These are phyloP conservation scores for Pseudogymnoascus sp. DNA, from an alignment of 2,329 filamentous ascomycete genomes.

Conservation along the genomic window DNA sequence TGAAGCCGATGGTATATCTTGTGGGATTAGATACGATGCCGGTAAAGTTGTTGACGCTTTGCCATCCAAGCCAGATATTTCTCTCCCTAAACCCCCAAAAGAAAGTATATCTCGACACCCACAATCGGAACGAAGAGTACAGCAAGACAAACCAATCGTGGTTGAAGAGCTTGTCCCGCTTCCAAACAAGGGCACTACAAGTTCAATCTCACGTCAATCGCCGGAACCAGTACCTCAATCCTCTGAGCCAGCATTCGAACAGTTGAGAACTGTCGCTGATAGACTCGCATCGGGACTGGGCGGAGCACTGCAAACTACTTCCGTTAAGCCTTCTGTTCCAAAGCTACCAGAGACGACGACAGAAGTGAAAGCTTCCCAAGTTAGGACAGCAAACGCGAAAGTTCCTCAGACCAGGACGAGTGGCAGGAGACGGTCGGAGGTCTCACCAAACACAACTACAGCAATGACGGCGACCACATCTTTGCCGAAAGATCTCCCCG, in stretches of 20 bases:
- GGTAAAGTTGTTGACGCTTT: background rate
- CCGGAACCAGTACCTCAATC: background rate
- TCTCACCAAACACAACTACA: background rate
- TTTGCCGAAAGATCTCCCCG: background rate
- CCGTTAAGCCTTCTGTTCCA: background rate
- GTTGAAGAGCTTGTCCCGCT: background rate
- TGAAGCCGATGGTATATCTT: background rate
- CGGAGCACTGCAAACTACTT: background rate
- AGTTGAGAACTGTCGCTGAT: background rate
- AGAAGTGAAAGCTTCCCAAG: background rate
- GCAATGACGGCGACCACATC: background rate
- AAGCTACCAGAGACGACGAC: background rate
- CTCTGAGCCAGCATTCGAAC: background rate
- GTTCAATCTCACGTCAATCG: background rate
- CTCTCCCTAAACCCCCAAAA: background rate
- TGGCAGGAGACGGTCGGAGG: background rate
- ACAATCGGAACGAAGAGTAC: background rate
- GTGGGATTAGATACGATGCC: no score
- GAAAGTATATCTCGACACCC: background rate
- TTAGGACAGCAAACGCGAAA: background rate
- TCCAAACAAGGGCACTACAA: background rate
- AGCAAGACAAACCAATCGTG: background rate
- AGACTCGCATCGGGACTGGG: background rate
- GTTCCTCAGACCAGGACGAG: background rate
- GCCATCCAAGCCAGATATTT: background rate